Percentiles rank a stretch among this genome's conserved stretches.
Conservation (phyloP, 768 basidiomycete genomes). For the Kwoniella mangroviensis region DNA sequence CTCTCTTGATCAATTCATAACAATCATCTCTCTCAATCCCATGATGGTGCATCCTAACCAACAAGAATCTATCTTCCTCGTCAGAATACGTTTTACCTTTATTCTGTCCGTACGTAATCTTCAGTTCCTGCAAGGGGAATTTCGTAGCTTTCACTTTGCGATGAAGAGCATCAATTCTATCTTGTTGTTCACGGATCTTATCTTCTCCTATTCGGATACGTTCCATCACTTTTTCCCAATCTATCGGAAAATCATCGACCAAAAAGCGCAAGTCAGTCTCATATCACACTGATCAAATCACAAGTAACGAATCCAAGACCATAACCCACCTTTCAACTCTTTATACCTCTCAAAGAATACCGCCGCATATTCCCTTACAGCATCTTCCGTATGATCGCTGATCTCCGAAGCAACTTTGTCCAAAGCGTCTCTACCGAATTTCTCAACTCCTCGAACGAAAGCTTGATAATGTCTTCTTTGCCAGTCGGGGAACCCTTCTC, state of each 20-base stretch:
- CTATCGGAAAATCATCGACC: slow-evolving; percentile 56
- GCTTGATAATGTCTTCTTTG: slow-evolving; percentile 91
- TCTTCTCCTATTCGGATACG: slow-evolving; percentile 87
- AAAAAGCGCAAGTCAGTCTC: neutral
- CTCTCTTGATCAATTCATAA: slow-evolving; percentile 92
- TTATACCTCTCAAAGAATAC: slow-evolving; percentile 90
- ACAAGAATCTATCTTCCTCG: slow-evolving; percentile 93
- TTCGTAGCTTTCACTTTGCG: slow-evolving; percentile 80
- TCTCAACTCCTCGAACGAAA: slow-evolving; percentile 77
- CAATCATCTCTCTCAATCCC: slow-evolving; percentile 82
- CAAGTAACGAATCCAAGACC: neutral
- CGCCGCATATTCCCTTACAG: slow-evolving; percentile 75
- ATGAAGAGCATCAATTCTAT: slow-evolving; percentile 71
- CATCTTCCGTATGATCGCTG: slow-evolving; percentile 74
- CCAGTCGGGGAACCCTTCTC: slow-evolving; percentile 87
- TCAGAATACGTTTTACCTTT: slow-evolving; percentile 97
- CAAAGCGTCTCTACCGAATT: slow-evolving; percentile 68
- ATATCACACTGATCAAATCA: neutral
- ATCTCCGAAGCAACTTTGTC: slow-evolving; percentile 74
- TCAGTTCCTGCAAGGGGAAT: slow-evolving; percentile 95
- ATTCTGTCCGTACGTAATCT: slow-evolving; percentile 87
- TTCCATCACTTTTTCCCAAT: slow-evolving; percentile 78
- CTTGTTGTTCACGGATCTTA: slow-evolving; percentile 76
- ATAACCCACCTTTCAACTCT: slow-evolving; percentile 71
- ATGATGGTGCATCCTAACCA: slow-evolving; percentile 86